Conservation (phyloP, 2,329 filamentous ascomycete genomes). For the Emergomyces orientalis region DNA sequence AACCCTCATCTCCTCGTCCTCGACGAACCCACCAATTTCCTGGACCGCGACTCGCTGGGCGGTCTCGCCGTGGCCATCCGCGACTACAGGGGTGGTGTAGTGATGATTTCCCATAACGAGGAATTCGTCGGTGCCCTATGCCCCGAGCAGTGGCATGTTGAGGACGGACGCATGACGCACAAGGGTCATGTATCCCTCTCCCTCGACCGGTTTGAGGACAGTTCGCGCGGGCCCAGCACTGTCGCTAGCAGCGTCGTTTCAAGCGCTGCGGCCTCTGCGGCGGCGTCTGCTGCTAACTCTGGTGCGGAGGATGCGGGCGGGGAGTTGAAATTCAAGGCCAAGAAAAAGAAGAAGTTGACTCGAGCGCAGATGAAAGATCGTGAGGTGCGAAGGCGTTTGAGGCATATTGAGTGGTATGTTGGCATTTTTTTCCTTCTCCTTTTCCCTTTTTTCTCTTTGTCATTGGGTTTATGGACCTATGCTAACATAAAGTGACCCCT, state of each 20-base stretch:
- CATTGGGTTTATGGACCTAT: constrained; percentile 11
- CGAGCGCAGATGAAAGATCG: constrained; percentile 92
- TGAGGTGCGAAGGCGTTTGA: constrained; percentile 73
- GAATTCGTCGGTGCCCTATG: constrained; percentile 95
- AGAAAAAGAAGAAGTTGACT: constrained; percentile 98
- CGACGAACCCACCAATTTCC: constrained; percentile 98
- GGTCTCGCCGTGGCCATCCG: constrained; percentile 95
- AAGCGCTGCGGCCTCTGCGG: constrained; percentile 50
- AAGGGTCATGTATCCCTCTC: constrained; percentile 66
- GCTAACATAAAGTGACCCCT: not conserved
- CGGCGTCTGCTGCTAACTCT: constrained; percentile 60
- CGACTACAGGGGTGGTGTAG: constrained; percentile 95
- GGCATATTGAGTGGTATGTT: constrained; percentile 61
- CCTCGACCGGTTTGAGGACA: constrained; percentile 84
- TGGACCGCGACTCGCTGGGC: constrained; percentile 94
- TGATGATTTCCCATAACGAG: constrained; percentile 99
- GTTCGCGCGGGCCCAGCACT: constrained; percentile 46
- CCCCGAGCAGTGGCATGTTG: constrained; percentile 92
- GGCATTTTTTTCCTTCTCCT: constrained; percentile 27
- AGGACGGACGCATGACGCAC: constrained; percentile 75
- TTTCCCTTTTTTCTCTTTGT: not conserved
- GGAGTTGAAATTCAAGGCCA: constrained; percentile 75
- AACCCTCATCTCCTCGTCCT: constrained; percentile 95
- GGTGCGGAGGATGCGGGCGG: constrained; percentile 67
- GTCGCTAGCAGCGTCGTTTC: constrained; percentile 51